Conservation (phyloP, 148 eudicot genomes). For the Drosera capensis region DNA sequence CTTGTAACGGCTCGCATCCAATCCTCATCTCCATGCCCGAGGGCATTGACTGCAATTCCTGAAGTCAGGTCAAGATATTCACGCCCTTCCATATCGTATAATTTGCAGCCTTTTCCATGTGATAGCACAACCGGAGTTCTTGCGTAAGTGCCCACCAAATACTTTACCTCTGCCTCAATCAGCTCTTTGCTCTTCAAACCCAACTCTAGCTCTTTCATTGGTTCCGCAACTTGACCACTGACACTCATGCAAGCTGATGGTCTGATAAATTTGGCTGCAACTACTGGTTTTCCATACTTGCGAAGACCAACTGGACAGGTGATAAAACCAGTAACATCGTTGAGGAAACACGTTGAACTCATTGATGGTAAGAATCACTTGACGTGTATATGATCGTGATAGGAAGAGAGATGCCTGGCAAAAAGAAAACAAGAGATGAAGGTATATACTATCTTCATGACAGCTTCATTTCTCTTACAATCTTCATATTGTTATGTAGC, state of each 20-base stretch:
- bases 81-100: slow-evolving; percentile 63
- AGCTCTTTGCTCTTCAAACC: slow-evolving; percentile 18
- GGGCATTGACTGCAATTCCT: slow-evolving; percentile 86
- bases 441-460: too few relatives aligned
- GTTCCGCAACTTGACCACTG: slow-evolving; percentile 13
- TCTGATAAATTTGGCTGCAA: background rate
- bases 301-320: slow-evolving; percentile 13
- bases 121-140: slow-evolving; percentile 50
- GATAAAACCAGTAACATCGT: slow-evolving; percentile 10
- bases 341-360: slow-evolving; percentile 16
- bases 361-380: too few relatives aligned
- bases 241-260: slow-evolving; percentile 16
- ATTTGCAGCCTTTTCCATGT: slow-evolving; percentile 72
- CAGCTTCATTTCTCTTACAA: too few relatives aligned
- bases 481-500: too few relatives aligned
- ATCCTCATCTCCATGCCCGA: slow-evolving; percentile 78
- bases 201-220: slow-evolving; percentile 2
- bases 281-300: background rate
- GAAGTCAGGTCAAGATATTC: slow-evolving; percentile 79
- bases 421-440: too few relatives aligned
- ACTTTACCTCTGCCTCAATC: slow-evolving; percentile 44
- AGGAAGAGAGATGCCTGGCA: too few relatives aligned
- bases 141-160: slow-evolving; percentile 60
- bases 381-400: too few relatives aligned
- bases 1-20: slow-evolving; percentile 48